Base-by-base conservation (phyloP, 495 filamentous ascomycete species). In the Symbiotaphrina buchneri region DNA sequence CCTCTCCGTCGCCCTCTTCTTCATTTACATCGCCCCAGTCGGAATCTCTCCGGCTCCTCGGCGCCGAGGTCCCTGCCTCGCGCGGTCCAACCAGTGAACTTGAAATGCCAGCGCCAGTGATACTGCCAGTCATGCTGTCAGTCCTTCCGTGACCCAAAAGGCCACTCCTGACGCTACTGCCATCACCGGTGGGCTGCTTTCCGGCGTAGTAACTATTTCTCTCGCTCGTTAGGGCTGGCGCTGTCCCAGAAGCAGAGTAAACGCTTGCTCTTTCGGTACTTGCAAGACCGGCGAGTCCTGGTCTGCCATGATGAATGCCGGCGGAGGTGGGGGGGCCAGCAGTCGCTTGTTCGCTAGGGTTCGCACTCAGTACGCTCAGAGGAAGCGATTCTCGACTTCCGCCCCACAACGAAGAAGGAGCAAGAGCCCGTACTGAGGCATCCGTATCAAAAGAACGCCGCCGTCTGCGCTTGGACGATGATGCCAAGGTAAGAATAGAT, bases 401-500 rank as follows among this genome's bases (percentile, higher is more conserved):
- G 13, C 87, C 87, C 59, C 81, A 97, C 1, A 93, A 54, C 0
- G 81, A 91, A 0, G 82, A 90, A 0, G 87, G 87, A 1, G 87
- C 80, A 16, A 97, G 61, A 2, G 81, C 87, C 26, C 87, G 80
- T 11, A 94, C 75, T 0, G 83, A 93, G 2, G 90, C 90, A 49
- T 95, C 85, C 0, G 90, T 95, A 49, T 97, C 87, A 43, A 94
- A 63, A 0, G 81, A 91, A 37, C 82, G 78, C 23, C 87, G 62
- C 13, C 87, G 75, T 27, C 80, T 74, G 18, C 75, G 68, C 47
- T 94, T 91, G 14, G 83, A 92, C 0, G 84, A 94, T 4, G 83
- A 93, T 1, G 87, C 87, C n/a, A 97, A 63, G 0, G 87, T 97
- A 17, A 97, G 64, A 35, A 95, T 85, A 11, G 83, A 93, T 1